Evolutionary conservation across 2,329 filamentous ascomycete species (phyloP), one percentile per base, ranked within the genome.

Genomic region (Phialocephala subalpina): DNA sequence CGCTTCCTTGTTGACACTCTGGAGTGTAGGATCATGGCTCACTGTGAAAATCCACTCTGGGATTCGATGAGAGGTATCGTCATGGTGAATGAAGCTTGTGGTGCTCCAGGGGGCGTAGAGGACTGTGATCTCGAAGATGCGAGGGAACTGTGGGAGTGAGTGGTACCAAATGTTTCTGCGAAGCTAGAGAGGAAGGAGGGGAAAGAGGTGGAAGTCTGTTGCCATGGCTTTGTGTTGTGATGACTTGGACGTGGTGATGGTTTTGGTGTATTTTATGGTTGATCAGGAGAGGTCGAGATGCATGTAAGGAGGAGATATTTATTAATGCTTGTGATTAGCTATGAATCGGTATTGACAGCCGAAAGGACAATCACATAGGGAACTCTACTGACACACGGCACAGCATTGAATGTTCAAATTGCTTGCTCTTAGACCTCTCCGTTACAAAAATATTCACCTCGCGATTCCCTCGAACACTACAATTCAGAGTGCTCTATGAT

Each of bases 141-240:
- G 56, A 25, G 36, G 9, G 25, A 47, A 59, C 29, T 56, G 60
- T 2, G 49, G 47, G 18, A 55, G 33, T 16, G 60, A 33, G 52
- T 20, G 49, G 20, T 52, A 22, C 60, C 49, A 62, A 11, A 62
- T 45, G 12, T 42, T 55, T 14, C 22, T 33, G 35, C 60, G 47
- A 29, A 62, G 60, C 22, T 62, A 22, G 47, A 45, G 2, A 9
- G 47, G 60, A 27, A 62, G 35, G 18, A 16, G 40, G n/a, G 35
- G 14, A 25, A 62, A 62, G 40, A 60, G 27, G 2, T 42, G 40
- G 20, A 60, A 60, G 3, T 42, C 1, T 16, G 57, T 47, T 9
- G 11, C 57, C 38, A 38, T 33, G 18, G 8, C 11, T 52, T 6
- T 52, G 25, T 11, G 22, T 8, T n/a, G 6, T 42, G 38, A 4